A percentile compares a stretch with the other conserved stretches of the same genome.
phyloP scores from a whole-genome alignment of 2,329 filamentous ascomycete species.

The Ophiostoma himal-ulmi region DNA sequence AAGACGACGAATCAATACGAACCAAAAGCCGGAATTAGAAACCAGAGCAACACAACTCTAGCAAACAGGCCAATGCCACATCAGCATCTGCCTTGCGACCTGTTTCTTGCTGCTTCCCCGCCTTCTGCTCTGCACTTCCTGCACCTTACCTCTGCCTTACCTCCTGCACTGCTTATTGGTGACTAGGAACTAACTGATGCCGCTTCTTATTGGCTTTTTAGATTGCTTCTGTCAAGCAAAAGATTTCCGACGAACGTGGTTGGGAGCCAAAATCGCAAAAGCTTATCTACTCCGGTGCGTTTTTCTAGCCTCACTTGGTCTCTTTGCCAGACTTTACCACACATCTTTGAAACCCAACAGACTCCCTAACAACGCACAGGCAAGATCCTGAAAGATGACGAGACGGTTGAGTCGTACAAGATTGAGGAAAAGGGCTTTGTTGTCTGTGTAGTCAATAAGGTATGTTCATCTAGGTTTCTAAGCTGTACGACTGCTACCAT shows the following conservation, averaged over 20 bases:
- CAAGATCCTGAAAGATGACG: slow-evolving; percentile 97
- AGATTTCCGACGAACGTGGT: slow-evolving; percentile 85
- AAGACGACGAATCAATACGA: background rate
- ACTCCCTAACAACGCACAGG: slow-evolving; percentile 47
- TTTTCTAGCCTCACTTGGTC: background rate
- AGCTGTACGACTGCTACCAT: background rate
- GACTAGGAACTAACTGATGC: background rate
- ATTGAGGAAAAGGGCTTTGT: slow-evolving; percentile 99
- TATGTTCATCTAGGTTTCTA: slow-evolving; percentile 35
- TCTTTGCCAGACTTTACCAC: background rate
- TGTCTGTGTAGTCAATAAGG: slow-evolving; percentile 97
- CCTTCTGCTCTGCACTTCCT: slow-evolving; percentile 7
- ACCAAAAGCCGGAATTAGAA: background rate
- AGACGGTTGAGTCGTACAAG: slow-evolving; percentile 93
- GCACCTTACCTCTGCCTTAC: background rate
- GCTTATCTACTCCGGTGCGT: slow-evolving; percentile 92
- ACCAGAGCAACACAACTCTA: background rate
- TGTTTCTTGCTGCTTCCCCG: slow-evolving; percentile 15
- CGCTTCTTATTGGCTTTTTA: slow-evolving; percentile 36
- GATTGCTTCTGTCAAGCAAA: slow-evolving; percentile 88
- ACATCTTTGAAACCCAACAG: background rate
- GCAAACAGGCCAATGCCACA: slow-evolving; percentile 1
- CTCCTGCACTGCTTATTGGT: background rate
- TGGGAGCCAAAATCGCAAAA: slow-evolving; percentile 90
- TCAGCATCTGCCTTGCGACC: slow-evolving; percentile 8